Base-by-base conservation (phyloP, 768 basidiomycete species). In the Agaricus blazei region DNA sequence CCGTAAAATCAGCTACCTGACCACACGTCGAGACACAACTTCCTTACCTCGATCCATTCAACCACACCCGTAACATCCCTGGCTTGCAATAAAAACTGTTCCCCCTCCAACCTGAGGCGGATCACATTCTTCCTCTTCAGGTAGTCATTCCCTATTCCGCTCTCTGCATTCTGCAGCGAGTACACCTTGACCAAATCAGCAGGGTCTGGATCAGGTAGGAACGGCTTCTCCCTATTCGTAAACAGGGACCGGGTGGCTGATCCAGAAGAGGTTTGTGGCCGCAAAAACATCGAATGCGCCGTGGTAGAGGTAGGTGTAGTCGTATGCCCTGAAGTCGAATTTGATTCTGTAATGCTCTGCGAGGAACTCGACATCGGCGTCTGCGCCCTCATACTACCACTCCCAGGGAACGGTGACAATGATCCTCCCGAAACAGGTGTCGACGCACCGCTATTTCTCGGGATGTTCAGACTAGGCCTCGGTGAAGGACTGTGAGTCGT, bases 81-180 rank as follows among this genome's bases (percentile, higher is more conserved):
- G 2, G 91, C 90, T 71, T 99, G 96, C 62, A 99, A 63, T 62
- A 99, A 73, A 70, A 99, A 99, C 72, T 99, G 97, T 74, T 98
- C 92, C 11, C 96, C 97, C 67, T 97, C 93, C 60, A 93, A 74
- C 55, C 96, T 73, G 28, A 98, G 83, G 23, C 97, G 79, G 34
- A 98, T 93, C 44, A 98, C 96, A 67, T 98, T 90, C 75, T 84
- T 88, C 59, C 94, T 77, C 78, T 98, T 98, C 60, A 83, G 37
- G 70, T 99, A 99, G 68, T 99, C 97, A 57, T 90, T 93, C 31
- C 93, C 97, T 37, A 99, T 68, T 23, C 97, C 97, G 58, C 91
- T 93, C 75, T 98, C 95, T 6, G 93, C 93, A 61, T 88, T 70
- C 68, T 96, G 93, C 68, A 98, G 74, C 23, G 90, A 84, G 65